A percentile compares a stretch with the other conserved stretches of the same genome.
Evolutionary conservation across 2,329 filamentous ascomycete species (phyloP).

Genomic region (Diaporthe sp.): DNA sequence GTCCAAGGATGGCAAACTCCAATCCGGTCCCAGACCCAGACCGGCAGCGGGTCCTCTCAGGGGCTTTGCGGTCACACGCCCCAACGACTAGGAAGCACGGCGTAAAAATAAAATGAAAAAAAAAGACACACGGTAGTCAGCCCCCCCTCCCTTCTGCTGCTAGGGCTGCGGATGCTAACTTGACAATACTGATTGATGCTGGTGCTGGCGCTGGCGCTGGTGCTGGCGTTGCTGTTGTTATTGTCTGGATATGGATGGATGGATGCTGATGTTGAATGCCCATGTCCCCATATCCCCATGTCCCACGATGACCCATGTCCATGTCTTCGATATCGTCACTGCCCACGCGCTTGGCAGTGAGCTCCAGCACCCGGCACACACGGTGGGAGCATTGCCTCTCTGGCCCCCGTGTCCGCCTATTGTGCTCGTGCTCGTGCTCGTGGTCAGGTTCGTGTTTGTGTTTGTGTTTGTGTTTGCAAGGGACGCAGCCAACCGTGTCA

Average conservation of each 20-base stretch:
- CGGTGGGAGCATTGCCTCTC: not conserved
- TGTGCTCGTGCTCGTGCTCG: not conserved
- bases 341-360: not conserved
- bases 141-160: too few relatives aligned
- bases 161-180: too few relatives aligned
- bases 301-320: not conserved
- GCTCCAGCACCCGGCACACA: not conserved
- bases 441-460: not conserved
- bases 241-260: too few relatives aligned
- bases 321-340: not conserved
- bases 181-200: too few relatives aligned
- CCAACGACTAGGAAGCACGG: conserved; percentile 10
- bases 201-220: not conserved
- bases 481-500: conserved; percentile 21
- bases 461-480: not conserved
- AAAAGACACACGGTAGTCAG: not conserved
- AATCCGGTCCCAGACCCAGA: conserved; percentile 1
- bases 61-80: conserved; percentile 21
- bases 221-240: not conserved
- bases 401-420: conserved; percentile 2
- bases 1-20: conserved; percentile 25
- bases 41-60: conserved; percentile 15
- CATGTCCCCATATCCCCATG: not conserved
- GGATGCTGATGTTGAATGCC: not conserved
- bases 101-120: conserved; percentile 4